A percentile compares a stretch with the other conserved stretches of the same genome.
Conservation (phyloP, 306 rosid species). For the Castanopsis chinensis region DNA sequence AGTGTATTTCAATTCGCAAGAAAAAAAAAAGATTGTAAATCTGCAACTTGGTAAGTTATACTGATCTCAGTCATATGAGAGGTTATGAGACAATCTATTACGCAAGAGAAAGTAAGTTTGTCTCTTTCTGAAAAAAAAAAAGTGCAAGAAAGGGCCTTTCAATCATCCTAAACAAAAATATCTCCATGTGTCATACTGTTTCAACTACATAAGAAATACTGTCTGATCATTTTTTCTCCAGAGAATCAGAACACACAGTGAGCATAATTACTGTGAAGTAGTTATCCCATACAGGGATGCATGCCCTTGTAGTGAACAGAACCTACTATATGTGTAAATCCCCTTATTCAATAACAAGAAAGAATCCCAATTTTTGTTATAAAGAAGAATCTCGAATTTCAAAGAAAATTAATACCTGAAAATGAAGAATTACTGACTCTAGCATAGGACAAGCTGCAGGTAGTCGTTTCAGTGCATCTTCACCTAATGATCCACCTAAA, state of each 20-base stretch:
- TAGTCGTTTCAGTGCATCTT: constrained; percentile 50
- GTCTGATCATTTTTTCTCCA: neutral
- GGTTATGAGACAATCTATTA: neutral
- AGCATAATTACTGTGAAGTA: neutral
- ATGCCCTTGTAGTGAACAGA: neutral
- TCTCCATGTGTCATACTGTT: neutral
- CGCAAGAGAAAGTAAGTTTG: neutral
- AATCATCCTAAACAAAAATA: neutral
- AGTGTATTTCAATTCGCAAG: constrained; percentile 9
- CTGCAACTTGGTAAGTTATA: neutral
- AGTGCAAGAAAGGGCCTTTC: neutral
- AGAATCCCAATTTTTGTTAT: neutral
- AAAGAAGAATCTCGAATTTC: constrained; percentile 19
- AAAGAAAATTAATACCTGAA: constrained; percentile 54
- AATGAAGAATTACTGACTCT: constrained; percentile 57
- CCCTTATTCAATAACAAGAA: neutral
- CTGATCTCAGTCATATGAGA: neutral
- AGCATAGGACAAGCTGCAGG: constrained; percentile 57
- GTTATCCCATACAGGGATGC: neutral
- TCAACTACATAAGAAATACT: neutral
- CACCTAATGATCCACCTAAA: constrained; percentile 70
- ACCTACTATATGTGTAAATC: too few species aligned
- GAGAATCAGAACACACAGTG: neutral
- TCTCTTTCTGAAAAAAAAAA: neutral
- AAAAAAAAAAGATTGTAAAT: constrained; percentile 2